Conservation (phyloP, 495 filamentous ascomycete genomes). For the Emericellopsis terricola region DNA sequence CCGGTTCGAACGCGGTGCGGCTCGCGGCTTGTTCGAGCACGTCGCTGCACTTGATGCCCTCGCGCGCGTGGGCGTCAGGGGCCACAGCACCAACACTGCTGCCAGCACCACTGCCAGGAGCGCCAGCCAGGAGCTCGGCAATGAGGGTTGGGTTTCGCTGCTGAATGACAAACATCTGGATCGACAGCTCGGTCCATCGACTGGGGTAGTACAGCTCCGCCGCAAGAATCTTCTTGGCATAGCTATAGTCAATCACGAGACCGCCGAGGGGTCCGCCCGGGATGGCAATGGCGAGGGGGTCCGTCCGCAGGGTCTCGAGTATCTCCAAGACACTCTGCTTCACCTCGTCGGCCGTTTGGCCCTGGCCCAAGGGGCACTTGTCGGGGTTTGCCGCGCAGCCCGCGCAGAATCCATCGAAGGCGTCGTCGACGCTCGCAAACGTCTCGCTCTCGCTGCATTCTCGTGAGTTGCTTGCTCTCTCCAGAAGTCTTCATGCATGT, state of each 20-base stretch:
- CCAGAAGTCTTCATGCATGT: no score
- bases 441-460: no score
- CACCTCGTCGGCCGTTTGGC: slow-evolving; percentile 14
- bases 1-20: slow-evolving; percentile 8
- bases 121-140: background rate
- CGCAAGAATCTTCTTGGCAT: slow-evolving; percentile 8
- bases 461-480: no score
- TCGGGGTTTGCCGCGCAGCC: no score
- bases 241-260: slow-evolving; percentile 10
- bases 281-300: slow-evolving; percentile 10
- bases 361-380: no score
- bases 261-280: no score
- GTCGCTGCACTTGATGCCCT: slow-evolving; percentile 12
- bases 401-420: no score
- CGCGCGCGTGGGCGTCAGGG: slow-evolving; percentile 1
- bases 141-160: slow-evolving; percentile 1
- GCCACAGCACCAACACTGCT: background rate
- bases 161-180: slow-evolving; percentile 10
- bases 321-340: slow-evolving; percentile 13
- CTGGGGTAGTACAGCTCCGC: slow-evolving; percentile 8
- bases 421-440: no score
- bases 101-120: background rate
- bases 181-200: slow-evolving; percentile 10
- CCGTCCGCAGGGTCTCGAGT: slow-evolving; percentile 11
- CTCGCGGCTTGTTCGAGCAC: slow-evolving; percentile 6